Base-by-base conservation (phyloP, 2,329 filamentous ascomycete species). In the Calonectria ilicicola region DNA sequence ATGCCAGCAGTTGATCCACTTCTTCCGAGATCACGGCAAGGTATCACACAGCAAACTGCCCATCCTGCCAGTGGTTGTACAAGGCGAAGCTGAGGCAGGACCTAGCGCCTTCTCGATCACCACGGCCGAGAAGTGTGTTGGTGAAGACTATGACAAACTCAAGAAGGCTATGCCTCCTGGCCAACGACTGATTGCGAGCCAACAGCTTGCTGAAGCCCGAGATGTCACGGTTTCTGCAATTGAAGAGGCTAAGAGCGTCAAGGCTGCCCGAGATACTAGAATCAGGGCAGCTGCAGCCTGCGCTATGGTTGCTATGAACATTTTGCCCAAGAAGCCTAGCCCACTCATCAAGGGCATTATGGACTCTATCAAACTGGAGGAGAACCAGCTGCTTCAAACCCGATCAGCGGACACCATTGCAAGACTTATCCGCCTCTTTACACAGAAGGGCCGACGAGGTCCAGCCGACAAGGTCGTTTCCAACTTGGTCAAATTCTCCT, bases 301-400 rank as follows among this genome's bases (percentile, higher is more conserved):
- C 75, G 96, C 96, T 14, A 86, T 98, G 69, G 94, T 99, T 62
- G 93, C 95, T n/a, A 92, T 98, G 85, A 91, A 92, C 70, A 89
- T 94, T 35, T 89, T 98, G 12, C 96, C 97, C 0, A 98, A 98
- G 90, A 98, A 98, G 82, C 95, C 96, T 12, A 95, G 95, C 74
- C 91, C 93, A 21, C 91, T 98, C 15, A 99, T 99, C 85, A 98
- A 98, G 85, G 95, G 93, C 2, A 94, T 99, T 84, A 99, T 99
- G 97, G 97, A 99, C 83, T 98, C 96, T 80, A 91, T 99, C 81
- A 99, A 98, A 85, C 93, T 92, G 44, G 97, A 99, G 82, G 97
- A 98, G 79, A 98, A 97, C 80, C 85, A 93, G 32, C 94, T 97
- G 76, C 88, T 99, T 1, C 97, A 99, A 82, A 91, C 91, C 78